A percentile compares a stretch with the other conserved stretches of the same genome.
phyloP scores from a whole-genome alignment of 2,329 filamentous ascomycete species.

The Colletotrichum tofieldiae region DNA sequence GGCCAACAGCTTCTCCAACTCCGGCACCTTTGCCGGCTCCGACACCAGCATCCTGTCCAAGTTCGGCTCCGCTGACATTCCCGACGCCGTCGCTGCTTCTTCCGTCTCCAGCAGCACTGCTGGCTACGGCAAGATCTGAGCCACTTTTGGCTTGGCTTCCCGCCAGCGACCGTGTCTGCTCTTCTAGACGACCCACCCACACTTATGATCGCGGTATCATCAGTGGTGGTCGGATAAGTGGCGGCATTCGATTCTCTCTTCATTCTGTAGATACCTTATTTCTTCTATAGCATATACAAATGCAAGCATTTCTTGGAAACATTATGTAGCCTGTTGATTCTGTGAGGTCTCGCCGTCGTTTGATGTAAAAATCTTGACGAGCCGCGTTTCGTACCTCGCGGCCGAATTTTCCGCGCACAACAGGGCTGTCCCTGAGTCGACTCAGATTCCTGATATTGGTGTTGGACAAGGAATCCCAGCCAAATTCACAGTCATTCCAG shows the following conservation, averaged over 20 bases:
- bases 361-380: not conserved
- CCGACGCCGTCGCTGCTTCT: conserved; percentile 48
- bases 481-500: not conserved
- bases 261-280: conserved; percentile 12
- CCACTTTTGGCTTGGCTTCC: not conserved
- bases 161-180: not conserved
- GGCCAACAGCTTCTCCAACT: conserved; percentile 63
- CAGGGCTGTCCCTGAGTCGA: not conserved
- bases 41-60: conserved; percentile 65
- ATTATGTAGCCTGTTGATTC: not conserved
- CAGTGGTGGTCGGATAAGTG: not conserved
- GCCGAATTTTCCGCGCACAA: not conserved
- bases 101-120: conserved; percentile 57
- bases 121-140: conserved; percentile 62
- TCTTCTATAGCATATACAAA: not conserved
- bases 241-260: conserved; percentile 1
- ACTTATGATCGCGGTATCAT: not conserved
- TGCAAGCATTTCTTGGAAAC: conserved; percentile 8
- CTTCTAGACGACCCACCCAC: not conserved
- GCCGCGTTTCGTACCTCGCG: not conserved
- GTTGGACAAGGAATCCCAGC: not conserved
- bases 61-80: conserved; percentile 63
- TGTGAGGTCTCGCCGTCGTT: not conserved
- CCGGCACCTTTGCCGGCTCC: conserved; percentile 55
- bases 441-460: not conserved